Percentiles rank a stretch among this genome's conserved stretches.
phyloP scores from a whole-genome alignment of 345 rosid genomes.

The Pugionium dolabratum region DNA sequence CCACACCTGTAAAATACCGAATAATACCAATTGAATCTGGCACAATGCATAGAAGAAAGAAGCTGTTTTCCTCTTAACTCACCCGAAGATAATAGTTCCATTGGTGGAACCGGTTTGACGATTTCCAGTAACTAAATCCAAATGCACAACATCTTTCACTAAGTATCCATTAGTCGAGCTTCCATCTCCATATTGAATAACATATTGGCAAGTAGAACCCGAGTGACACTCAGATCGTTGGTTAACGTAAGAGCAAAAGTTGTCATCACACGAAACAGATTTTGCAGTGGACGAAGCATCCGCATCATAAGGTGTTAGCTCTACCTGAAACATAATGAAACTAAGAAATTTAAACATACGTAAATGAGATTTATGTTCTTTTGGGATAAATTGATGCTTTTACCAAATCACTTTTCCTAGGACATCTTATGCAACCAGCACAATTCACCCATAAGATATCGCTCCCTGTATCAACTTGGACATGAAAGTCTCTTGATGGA shows the following conservation, averaged over 20 bases:
- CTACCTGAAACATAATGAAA: conserved; percentile 48
- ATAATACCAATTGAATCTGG: background rate
- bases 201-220: conserved; percentile 56
- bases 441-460: conserved; percentile 96
- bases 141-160: conserved; percentile 57
- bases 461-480: conserved; percentile 97
- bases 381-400: conserved; percentile 36
- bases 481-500: conserved; percentile 71
- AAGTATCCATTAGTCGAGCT: conserved; percentile 74
- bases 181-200: conserved; percentile 75
- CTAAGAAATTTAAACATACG: conserved; percentile 4
- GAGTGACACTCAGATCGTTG: conserved; percentile 62
- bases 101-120: conserved; percentile 52
- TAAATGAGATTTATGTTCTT: background rate
- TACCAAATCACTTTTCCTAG: conserved; percentile 73
- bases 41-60: background rate
- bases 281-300: conserved; percentile 53
- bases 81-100: conserved; percentile 78
- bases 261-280: conserved; percentile 53
- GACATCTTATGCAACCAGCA: conserved; percentile 71
- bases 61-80: conserved; percentile 23
- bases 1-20: conserved; percentile 57
- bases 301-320: conserved; percentile 59
- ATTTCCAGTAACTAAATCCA: conserved; percentile 64
- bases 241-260: conserved; percentile 58